These are phyloP conservation scores for Mayamaea pseudoterrestris DNA, from an alignment of 108 stramenopile genomes.

Conservation along the genomic window DNA sequence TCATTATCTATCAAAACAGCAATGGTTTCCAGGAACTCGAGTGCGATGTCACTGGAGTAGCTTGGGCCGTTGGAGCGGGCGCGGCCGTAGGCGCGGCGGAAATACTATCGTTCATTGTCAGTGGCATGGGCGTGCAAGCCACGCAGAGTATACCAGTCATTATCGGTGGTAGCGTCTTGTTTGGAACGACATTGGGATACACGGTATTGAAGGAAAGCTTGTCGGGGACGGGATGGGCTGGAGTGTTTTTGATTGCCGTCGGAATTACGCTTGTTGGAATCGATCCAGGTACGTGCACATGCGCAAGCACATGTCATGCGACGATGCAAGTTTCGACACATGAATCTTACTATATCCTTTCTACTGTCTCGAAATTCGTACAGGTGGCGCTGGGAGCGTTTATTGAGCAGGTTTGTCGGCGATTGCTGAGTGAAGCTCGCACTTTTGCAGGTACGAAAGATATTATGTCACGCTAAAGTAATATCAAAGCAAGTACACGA, in stretches of 20 bases:
- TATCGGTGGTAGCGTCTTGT: conserved; percentile 59
- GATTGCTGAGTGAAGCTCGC: too few relatives aligned
- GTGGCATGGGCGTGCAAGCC: conserved; percentile 59
- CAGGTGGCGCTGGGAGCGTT: too few relatives aligned
- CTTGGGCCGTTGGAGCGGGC: conserved; percentile 30
- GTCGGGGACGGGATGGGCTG: conserved; percentile 37
- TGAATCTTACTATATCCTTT: too few relatives aligned
- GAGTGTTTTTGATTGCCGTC: conserved; percentile 28
- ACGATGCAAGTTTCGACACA: too few relatives aligned
- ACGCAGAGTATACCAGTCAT: conserved; percentile 52
- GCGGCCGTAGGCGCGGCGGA: conserved; percentile 45
- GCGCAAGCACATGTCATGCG: too few relatives aligned
- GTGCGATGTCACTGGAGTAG: conserved; percentile 19
- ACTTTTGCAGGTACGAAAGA: too few relatives aligned
- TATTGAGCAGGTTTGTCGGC: too few relatives aligned
- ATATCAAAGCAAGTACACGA: too few relatives aligned
- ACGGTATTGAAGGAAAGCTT: conserved; percentile 28
- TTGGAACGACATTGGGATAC: conserved; percentile 42
- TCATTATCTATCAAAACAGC: conserved; percentile 1
- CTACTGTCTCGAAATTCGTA: too few relatives aligned
- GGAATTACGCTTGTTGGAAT: conserved; percentile 50
- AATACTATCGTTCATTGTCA: conserved; percentile 48
- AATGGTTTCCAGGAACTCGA: conserved; percentile 2
- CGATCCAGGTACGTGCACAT: too few relatives aligned
- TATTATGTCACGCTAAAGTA: too few relatives aligned